phyloP scores from a whole-genome alignment of 2,329 filamentous ascomycete genomes.

The Colletotrichum gigasporum region DNA sequence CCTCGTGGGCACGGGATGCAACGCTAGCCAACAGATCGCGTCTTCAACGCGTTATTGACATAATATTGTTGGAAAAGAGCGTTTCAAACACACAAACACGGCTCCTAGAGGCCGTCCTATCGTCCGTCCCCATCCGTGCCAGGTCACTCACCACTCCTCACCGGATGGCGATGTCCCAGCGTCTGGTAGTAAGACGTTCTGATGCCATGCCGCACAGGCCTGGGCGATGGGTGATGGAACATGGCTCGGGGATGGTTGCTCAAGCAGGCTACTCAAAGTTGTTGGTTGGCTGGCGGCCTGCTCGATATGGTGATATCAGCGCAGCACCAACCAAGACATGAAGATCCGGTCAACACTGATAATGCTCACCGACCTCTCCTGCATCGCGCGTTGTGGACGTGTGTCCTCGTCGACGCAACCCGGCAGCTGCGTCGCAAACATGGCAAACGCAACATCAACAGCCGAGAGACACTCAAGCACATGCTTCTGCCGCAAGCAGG shows the following conservation, averaged over 20 bases:
- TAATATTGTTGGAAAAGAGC: slow-evolving; percentile 2
- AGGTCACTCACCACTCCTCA: slow-evolving; percentile 11
- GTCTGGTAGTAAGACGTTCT: slow-evolving; percentile 11
- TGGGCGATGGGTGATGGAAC: slow-evolving; percentile 4
- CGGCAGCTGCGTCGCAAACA: not conserved
- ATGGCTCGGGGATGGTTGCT: slow-evolving; percentile 9
- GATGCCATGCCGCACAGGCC: slow-evolving; percentile 27
- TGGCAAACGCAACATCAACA: not conserved
- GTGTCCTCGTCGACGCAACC: not conserved
- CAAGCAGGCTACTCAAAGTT: not conserved
- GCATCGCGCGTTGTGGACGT: not conserved
- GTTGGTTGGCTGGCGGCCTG: not conserved
- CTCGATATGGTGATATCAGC: slow-evolving; percentile 7
- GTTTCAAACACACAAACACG: slow-evolving; percentile 24
- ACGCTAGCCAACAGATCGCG: slow-evolving; percentile 8
- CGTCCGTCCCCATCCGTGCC: not conserved
- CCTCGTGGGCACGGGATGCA: not conserved
- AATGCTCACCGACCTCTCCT: not conserved
- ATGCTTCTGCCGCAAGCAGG: slow-evolving; percentile 21
- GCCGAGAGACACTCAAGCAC: slow-evolving; percentile 21
- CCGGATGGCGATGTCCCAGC: not conserved
- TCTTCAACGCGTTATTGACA: slow-evolving; percentile 4
- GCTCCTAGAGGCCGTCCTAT: not conserved
- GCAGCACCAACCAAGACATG: slow-evolving; percentile 6
- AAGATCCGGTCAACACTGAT: not conserved